Evolutionary conservation across 148 eudicot species (phyloP), one percentile per base, ranked within the genome.

Genomic region (Vaccinium darrowii): DNA sequence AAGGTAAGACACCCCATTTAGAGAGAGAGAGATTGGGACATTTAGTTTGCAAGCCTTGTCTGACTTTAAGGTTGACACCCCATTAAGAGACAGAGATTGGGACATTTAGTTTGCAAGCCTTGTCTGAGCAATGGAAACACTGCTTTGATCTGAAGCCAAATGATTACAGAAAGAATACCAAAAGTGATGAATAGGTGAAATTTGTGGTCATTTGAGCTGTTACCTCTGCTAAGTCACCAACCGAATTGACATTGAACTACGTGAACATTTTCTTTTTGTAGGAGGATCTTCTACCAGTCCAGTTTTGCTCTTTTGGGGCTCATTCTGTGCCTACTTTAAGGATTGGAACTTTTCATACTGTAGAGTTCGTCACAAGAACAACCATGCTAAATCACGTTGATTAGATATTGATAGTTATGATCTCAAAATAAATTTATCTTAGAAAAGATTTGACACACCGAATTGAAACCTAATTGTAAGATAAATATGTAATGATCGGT

Each of bases 131-230:
- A 8, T 15, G 4, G 4, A 57, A 33, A 33, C 82, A 80, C 82
- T 36, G 71, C 82, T 80, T 79, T 33, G 23, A 58, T 79, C 27
- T 1, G 49, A 80, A 80, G 82, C 82, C 33, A 57, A 80, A 80
- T 57, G 63, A 79, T 27, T 14, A 16, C 81, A 30, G 8, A 30
- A 8, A 54, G 43, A 53, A 79, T 30, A 27, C n/a, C 18, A 5
- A 27, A 23, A 43, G 47, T 43, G 47, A 43, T 43, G 47, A 11
- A 11, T 12, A 9, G 3, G 33, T 1, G 27, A 19, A 47, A 21
- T 19, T 47, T 47, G 25, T 21, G 14, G 23, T 19, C 53, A 3
- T 47, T 76, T 43, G 3, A 47, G 5, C 14, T 18, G 3, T 8
- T 76, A 14, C 54, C 30, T 76, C 78, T 47, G 78, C 50, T 49